These are phyloP conservation scores for Pythium coloratum DNA, from an alignment of 352 stramenopile genomes.

Conservation along the genomic window DNA sequence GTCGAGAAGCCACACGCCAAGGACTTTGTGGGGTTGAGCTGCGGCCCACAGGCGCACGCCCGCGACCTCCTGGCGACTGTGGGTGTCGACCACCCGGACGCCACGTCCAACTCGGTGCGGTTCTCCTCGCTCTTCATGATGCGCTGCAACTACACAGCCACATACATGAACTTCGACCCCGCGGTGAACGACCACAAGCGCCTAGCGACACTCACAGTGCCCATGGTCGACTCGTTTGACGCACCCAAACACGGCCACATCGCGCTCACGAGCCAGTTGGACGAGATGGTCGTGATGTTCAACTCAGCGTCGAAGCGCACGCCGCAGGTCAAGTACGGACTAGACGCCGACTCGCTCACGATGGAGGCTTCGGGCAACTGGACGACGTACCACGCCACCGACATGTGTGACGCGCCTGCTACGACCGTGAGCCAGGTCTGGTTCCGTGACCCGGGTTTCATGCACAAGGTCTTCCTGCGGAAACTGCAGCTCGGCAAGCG, in stretches of 20 bases:
- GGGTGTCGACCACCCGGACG: slow-evolving; percentile 32
- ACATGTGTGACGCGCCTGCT: slow-evolving; percentile 68
- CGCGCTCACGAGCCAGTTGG: slow-evolving; percentile 43
- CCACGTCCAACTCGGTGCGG: slow-evolving; percentile 40
- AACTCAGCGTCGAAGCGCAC: slow-evolving; percentile 64
- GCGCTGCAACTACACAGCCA: slow-evolving; percentile 65
- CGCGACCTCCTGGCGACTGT: slow-evolving; percentile 54
- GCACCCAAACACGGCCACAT: slow-evolving; percentile 75
- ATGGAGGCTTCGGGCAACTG: slow-evolving; percentile 37
- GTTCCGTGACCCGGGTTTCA: slow-evolving; percentile 79
- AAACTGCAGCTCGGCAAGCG: slow-evolving; percentile 34
- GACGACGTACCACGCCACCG: slow-evolving; percentile 60
- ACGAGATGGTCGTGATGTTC: slow-evolving; percentile 82
- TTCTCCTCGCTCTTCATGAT: slow-evolving; percentile 79
- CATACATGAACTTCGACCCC: slow-evolving; percentile 62
- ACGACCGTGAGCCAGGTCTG: slow-evolving; percentile 60
- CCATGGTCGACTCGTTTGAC: slow-evolving; percentile 58
- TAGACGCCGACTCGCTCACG: neutral
- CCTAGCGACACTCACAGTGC: slow-evolving; percentile 44
- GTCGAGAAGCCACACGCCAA: slow-evolving; percentile 45
- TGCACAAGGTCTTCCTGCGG: slow-evolving; percentile 76
- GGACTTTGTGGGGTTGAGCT: slow-evolving; percentile 75
- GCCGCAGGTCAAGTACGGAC: slow-evolving; percentile 42
- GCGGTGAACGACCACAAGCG: slow-evolving; percentile 38
- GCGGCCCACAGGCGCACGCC: slow-evolving; percentile 47